phyloP scores from a whole-genome alignment of 805 yeast species.

The Middelhovenomyces tepae region DNA sequence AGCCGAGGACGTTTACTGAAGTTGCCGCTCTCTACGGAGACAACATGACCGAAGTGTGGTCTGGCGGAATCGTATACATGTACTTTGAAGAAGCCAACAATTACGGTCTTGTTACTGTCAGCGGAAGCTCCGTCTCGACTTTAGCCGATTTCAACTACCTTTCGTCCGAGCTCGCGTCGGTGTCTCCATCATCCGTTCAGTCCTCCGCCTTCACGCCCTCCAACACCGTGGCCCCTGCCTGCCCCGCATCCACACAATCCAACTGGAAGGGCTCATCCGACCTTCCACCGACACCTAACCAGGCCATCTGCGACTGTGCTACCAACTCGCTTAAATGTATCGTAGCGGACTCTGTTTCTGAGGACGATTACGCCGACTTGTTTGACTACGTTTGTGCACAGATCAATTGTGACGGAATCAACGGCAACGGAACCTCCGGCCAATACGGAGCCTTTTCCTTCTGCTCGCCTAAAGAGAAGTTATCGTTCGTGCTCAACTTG shows the following conservation, averaged over 20 bases:
- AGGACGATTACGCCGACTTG: constrained; percentile 50
- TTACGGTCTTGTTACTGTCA: constrained; percentile 67
- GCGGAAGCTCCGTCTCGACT: constrained; percentile 44
- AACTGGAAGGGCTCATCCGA: constrained; percentile 60
- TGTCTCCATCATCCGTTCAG: constrained; percentile 43
- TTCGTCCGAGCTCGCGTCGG: constrained; percentile 42
- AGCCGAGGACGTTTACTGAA: constrained; percentile 73
- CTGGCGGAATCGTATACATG: constrained; percentile 92
- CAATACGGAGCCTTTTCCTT: constrained; percentile 63
- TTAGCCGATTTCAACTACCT: constrained; percentile 51
- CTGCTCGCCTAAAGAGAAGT: constrained; percentile 63
- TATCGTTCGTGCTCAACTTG: constrained; percentile 55
- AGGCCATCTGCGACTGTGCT: constrained; percentile 57
- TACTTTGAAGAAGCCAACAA: constrained; percentile 76
- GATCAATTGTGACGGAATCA: constrained; percentile 53
- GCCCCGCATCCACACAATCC: constrained; percentile 41
- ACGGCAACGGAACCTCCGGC: constrained; percentile 54
- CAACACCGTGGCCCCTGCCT: constrained; percentile 28
- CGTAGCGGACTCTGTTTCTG: constrained; percentile 41
- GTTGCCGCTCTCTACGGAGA: constrained; percentile 55
- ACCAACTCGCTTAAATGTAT: constrained; percentile 48
- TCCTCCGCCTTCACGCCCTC: constrained; percentile 31
- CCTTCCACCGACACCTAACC: constrained; percentile 73
- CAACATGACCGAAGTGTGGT: constrained; percentile 84
- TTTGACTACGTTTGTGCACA: constrained; percentile 50